Percentiles rank a stretch among this genome's conserved stretches.
Conservation (phyloP, 139 green algal genomes). For the Microglena sp. region DNA sequence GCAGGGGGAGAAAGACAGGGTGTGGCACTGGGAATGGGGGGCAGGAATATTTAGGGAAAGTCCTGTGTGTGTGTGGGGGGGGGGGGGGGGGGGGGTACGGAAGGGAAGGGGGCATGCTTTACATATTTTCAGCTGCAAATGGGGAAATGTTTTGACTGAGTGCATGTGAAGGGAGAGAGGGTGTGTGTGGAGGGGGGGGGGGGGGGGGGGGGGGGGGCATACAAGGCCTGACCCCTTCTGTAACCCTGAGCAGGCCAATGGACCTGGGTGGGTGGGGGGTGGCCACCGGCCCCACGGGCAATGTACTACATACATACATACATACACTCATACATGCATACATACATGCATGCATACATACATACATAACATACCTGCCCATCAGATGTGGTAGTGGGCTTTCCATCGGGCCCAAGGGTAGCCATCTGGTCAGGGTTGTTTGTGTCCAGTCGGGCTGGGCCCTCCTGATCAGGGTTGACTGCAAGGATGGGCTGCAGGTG, state of each 20-base stretch:
- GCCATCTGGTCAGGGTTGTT: no score
- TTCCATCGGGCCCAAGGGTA: no score
- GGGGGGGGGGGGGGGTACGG: neutral
- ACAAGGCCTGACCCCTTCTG: neutral
- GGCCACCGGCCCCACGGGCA: no score
- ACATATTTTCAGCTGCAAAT: no score
- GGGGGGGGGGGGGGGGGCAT: neutral
- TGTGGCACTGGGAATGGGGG: neutral
- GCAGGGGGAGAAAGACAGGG: neutral
- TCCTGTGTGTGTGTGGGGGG: neutral
- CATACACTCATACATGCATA: neutral
- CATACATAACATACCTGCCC: no score
- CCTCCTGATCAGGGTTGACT: slow-evolving; percentile 8
- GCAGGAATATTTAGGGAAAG: neutral
- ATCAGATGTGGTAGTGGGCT: no score
- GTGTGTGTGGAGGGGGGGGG: neutral
- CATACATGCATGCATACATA: neutral
- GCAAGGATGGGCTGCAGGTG: slow-evolving; percentile 33
- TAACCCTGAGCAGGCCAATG: no score
- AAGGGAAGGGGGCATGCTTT: neutral
- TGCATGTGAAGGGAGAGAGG: neutral
- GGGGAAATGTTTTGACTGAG: no score
- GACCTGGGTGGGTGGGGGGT: no score
- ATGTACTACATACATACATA: neutral
- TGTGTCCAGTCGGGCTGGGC: no score